Evolutionary conservation across 129 eudicot species (phyloP).

Genomic region (Saussurea involucrata): DNA sequence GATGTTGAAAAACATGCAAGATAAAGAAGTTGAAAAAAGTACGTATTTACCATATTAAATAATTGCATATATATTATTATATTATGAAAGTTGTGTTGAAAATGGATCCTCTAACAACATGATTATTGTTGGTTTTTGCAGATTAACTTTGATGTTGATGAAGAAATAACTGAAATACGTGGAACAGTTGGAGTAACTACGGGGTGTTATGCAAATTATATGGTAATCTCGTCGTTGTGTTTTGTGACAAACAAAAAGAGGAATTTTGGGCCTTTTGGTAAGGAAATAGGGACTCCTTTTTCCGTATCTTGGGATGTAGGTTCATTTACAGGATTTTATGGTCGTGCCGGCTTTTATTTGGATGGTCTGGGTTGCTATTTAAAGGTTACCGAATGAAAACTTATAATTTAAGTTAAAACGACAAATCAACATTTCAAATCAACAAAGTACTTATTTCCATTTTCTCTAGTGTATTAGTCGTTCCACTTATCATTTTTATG

Average conservation of each 20-base stretch:
- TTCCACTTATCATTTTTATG: too few relatives aligned
- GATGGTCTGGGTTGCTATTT: slow-evolving; percentile 19
- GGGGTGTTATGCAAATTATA: not conserved
- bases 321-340: slow-evolving; percentile 18
- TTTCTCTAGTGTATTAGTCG: too few relatives aligned
- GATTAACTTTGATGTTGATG: not conserved
- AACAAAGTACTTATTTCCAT: not conserved
- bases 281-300: slow-evolving; percentile 3
- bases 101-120: not conserved
- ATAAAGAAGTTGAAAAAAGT: not conserved
- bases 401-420: too few relatives aligned
- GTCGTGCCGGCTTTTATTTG: slow-evolving; percentile 5
- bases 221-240: slow-evolving; percentile 1
- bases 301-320: slow-evolving; percentile 9
- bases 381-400: slow-evolving; percentile 2
- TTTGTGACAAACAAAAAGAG: slow-evolving; percentile 8
- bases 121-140: not conserved
- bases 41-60: not conserved
- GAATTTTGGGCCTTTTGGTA: slow-evolving; percentile 7
- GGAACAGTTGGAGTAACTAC: slow-evolving; percentile 1
- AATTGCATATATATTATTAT: not conserved
- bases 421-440: not conserved
- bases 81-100: not conserved
- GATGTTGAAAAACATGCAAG: not conserved
- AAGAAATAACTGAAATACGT: not conserved